These are phyloP conservation scores for Cladosporium phlei DNA, from an alignment of 2,329 filamentous ascomycete species.

Conservation along the genomic window DNA sequence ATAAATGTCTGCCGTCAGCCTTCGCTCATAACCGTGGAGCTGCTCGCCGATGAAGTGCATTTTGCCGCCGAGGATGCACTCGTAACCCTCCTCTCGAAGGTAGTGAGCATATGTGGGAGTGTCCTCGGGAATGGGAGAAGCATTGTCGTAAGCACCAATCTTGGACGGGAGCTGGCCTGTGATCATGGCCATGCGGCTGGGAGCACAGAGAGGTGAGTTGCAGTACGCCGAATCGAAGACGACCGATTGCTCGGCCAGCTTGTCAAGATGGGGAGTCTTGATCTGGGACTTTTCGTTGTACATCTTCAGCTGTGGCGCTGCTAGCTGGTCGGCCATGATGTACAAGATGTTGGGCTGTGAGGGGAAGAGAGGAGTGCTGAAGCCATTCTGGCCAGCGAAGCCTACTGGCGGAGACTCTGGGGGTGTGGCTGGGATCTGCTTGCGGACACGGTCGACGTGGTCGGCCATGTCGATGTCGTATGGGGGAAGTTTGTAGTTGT, in stretches of 20 bases:
- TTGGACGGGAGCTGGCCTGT: conserved; percentile 86
- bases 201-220: conserved; percentile 86
- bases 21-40: conserved; percentile 86
- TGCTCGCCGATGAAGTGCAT: conserved; percentile 98
- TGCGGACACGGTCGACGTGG: conserved; percentile 24
- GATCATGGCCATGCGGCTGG: conserved; percentile 91
- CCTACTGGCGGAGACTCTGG: conserved; percentile 35
- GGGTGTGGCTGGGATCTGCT: conserved; percentile 30
- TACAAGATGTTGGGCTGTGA: conserved; percentile 72
- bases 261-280: conserved; percentile 85
- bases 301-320: conserved; percentile 84
- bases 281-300: conserved; percentile 86
- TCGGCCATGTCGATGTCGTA: conserved; percentile 17
- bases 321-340: conserved; percentile 96
- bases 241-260: conserved; percentile 72
- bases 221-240: conserved; percentile 94
- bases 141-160: conserved; percentile 90
- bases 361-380: conserved; percentile 35
- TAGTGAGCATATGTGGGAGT: conserved; percentile 92
- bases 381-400: conserved; percentile 35
- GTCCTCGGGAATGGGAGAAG: conserved; percentile 75
- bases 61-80: conserved; percentile 87
- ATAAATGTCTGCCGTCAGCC: conserved; percentile 92
- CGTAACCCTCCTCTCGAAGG: conserved; percentile 76
- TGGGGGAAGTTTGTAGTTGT: conserved; percentile 1